Evolutionary conservation across 2,329 filamentous ascomycete genomes (phyloP).

Genomic region (Phoma herbarum): DNA sequence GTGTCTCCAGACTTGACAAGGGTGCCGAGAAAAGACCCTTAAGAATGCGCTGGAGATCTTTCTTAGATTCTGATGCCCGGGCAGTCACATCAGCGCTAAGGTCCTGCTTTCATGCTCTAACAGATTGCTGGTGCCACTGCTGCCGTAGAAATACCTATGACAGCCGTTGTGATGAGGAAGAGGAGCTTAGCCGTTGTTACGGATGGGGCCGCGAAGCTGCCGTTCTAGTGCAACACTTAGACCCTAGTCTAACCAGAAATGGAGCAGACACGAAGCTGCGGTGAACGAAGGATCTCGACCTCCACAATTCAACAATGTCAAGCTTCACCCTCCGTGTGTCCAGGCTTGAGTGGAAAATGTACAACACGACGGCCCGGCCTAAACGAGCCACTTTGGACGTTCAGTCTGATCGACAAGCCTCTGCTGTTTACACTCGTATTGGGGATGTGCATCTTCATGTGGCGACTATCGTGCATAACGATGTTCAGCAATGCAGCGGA

Average conservation of each 20-base stretch:
- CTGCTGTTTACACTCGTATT: not conserved
- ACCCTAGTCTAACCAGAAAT: not conserved
- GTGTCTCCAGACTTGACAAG: not conserved
- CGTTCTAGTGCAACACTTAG: not conserved
- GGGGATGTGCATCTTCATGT: not conserved
- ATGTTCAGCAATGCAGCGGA: not conserved
- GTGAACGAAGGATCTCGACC: conserved; percentile 8
- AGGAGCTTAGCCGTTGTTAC: not conserved
- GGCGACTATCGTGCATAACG: not conserved
- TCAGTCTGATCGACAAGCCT: not conserved
- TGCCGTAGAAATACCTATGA: not conserved
- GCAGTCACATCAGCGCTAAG: not conserved
- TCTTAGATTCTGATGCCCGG: not conserved
- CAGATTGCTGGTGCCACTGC: not conserved
- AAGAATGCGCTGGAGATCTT: no score
- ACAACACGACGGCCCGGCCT: not conserved
- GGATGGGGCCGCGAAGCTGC: conserved; percentile 4
- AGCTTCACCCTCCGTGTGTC: not conserved
- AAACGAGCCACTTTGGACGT: not conserved
- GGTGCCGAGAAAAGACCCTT: no score
- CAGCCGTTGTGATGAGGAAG: not conserved
- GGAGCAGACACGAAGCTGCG: not conserved
- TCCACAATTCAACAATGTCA: not conserved
- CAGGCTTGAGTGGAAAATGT: not conserved
- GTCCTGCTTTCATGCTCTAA: no score